Evolutionary conservation across 2,329 filamentous ascomycete genomes (phyloP), one percentile per base, ranked within the genome.

Genomic region (Penicillium sp.): DNA sequence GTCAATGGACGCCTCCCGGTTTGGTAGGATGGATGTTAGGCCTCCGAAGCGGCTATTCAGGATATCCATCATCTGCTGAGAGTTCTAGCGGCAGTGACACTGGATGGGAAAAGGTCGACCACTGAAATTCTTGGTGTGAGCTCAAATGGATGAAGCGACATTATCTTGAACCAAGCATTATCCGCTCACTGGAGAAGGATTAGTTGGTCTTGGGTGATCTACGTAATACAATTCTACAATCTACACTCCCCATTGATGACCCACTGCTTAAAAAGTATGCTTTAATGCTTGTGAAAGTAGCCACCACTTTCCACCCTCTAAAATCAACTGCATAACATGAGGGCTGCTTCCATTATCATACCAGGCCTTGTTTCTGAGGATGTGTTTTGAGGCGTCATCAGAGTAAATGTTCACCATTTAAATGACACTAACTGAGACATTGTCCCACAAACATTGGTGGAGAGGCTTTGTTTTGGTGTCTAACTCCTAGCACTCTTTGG

Each of bases 1-100:
- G 93, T 6, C 85, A 86, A 45, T 94, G 90, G 86, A 84, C 91
- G 26, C 94, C 95, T 1, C 84, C 86, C 21, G 85, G 88, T 3
- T 75, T 97, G 17, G 90, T 98, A n/a, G 89, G 88, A 1, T 95
- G 92, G 91, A 96, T 98, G 91, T 90, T 98, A 86, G 93, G 93
- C 11, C 86, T 93, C 61, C 83, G 88, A 64, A 69, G 69, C 58
- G 70, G 72, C 48, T 13, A 38, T 38, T 38, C 35, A 38, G 35
- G 35, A 38, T 66, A 68, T 61, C 30, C 55, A 1, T 58, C 57
- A n/a, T 61, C 53, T 7, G 41, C 54, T 29, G 71, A 72, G 26
- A 71, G 71, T 41, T 47, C 58, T n/a, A 62, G 60, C 23, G 55
- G 50, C 15, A 62, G 60, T 50, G 60, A 58, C 55, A 62, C 60